Evolutionary conservation across 1,284 basidiomycete species (phyloP).

Genomic region (Ceratobasidium sp.): DNA sequence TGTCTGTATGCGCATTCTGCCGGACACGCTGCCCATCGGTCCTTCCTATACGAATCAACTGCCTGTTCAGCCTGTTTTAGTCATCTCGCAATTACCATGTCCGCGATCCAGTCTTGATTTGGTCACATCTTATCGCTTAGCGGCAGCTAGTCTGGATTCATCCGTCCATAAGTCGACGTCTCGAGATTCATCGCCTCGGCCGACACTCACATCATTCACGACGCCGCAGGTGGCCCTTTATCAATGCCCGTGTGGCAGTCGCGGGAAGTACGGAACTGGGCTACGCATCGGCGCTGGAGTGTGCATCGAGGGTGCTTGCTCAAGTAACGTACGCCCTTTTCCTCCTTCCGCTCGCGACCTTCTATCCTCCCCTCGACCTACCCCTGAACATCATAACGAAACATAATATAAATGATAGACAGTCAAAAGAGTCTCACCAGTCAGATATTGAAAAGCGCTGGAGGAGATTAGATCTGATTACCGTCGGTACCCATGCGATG

Average conservation of each 20-base stretch:
- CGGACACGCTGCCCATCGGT: not conserved
- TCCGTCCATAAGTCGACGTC: not conserved
- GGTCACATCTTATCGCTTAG: not conserved
- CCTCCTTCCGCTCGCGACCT: not conserved
- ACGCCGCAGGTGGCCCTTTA: conserved; percentile 2
- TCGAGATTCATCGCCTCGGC: not conserved
- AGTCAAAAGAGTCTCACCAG: not conserved
- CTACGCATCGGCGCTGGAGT: not conserved
- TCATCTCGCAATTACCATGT: not conserved
- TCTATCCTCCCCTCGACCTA: not conserved
- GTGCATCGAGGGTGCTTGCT: not conserved
- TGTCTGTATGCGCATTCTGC: not conserved
- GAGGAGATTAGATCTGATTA: not conserved
- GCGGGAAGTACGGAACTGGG: not conserved
- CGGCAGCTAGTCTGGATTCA: not conserved
- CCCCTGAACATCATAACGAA: not conserved
- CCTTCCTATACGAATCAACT: not conserved
- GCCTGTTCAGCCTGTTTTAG: not conserved
- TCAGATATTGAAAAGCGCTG: not conserved
- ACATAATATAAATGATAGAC: not conserved
- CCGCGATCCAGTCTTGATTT: not conserved
- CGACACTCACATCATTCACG: conserved; percentile 7
- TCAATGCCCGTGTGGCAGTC: conserved; percentile 3
- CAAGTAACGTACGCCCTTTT: not conserved
- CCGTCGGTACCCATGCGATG: not conserved